phyloP scores from a whole-genome alignment of 805 yeast genomes.

The Wickerhamiella musiphila region DNA sequence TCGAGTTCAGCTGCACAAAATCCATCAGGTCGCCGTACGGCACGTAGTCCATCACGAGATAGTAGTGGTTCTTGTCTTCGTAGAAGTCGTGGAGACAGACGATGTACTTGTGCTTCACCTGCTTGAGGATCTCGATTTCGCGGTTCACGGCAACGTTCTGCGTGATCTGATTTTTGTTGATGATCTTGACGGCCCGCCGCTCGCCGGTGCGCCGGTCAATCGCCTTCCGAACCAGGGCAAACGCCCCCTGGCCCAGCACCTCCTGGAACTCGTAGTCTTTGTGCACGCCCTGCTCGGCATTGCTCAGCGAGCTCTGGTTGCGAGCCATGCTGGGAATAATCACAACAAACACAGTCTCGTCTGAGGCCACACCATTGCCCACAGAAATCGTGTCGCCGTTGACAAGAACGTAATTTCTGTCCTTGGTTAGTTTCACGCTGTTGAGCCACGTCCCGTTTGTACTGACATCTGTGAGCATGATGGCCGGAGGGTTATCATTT shows the following conservation, averaged over 20 bases:
- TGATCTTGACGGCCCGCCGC: conserved; percentile 80
- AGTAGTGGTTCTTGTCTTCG: conserved; percentile 67
- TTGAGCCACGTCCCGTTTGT: conserved; percentile 91
- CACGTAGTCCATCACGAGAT: conserved; percentile 87
- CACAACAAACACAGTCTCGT: conserved; percentile 34
- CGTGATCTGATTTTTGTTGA: conserved; percentile 59
- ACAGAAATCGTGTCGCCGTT: conserved; percentile 91
- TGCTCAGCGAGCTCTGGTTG: neutral
- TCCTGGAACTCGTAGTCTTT: conserved; percentile 67
- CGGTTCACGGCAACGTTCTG: conserved; percentile 69
- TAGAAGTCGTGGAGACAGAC: conserved; percentile 69
- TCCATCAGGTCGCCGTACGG: conserved; percentile 98
- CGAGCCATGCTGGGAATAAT: conserved; percentile 15
- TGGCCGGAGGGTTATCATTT: conserved; percentile 25
- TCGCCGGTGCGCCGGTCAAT: conserved; percentile 73
- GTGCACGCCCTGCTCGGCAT: conserved; percentile 30
- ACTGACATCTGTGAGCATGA: conserved; percentile 56
- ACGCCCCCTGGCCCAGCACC: conserved; percentile 94
- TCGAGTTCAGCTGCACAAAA: conserved; percentile 78
- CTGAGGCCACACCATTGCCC: conserved; percentile 69
- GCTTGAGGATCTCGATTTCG: conserved; percentile 46
- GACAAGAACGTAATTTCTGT: conserved; percentile 59
- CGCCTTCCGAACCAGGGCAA: conserved; percentile 87
- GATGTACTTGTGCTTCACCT: conserved; percentile 69
- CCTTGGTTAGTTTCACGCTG: conserved; percentile 51